Base-by-base conservation (phyloP, 2,329 filamentous ascomycete species). In the Aspergillus sergii region DNA sequence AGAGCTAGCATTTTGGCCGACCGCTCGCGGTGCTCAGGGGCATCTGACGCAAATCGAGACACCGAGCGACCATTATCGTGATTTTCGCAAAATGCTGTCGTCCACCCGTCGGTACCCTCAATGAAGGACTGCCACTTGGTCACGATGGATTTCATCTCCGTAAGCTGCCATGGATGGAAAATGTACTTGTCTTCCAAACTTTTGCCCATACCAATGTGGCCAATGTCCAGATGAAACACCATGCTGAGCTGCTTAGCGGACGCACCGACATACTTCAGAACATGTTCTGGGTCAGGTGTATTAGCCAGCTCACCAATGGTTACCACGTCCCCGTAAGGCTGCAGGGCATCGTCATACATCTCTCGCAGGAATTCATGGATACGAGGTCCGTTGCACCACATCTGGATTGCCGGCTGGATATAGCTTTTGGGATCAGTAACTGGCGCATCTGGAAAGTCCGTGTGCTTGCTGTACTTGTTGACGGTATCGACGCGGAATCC, bases 401-500 rank as follows among this genome's bases (percentile, higher is more conserved):
- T 80, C n/a, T 81, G 69, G 26, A 79, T 80, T 0, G 84, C 87
- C 0, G 85, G 85, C 68, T 90, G 87, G 61, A 75, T 61, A 59
- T 71, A 67, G 1, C 80, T 78, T 8, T 78, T 79, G 5, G 78
- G 75, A 60, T 87, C 81, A 3, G 80, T 78, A 53, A 88, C 75
- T 1, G 86, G 83, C 0, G 86, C 88, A 62, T 90, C 87, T 0
- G 81, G 82, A 50, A 86, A 83, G 1, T 77, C 79, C 0, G 80
- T 66, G 34, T 62, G 62, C n/a, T 72, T 72, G 70, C 84, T 87
- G 71, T 88, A 88, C 76, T 88, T 83, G 76, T 90, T 90, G 71
- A 90, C 86, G 0, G 87, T 87, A 72, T 91, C 88, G 67, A 91
- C 83, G n/a, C 89, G 83, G 78, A 91, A 91, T 4, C 89, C 89